phyloP scores from a whole-genome alignment of 345 rosid genomes.

The Eucalyptus rudis region DNA sequence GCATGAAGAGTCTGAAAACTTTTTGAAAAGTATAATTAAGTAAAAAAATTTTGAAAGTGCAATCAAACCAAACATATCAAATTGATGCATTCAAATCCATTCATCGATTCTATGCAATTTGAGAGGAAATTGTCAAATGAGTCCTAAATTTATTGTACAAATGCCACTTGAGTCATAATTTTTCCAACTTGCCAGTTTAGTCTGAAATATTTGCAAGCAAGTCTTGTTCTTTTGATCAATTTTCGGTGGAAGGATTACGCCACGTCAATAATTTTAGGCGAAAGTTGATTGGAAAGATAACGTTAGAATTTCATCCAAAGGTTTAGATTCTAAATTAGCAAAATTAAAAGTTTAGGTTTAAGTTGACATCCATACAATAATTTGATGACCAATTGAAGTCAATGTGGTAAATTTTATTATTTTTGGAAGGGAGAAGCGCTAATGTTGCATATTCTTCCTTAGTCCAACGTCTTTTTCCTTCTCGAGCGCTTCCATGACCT shows the following conservation, averaged over 20 bases:
- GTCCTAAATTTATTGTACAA: neutral
- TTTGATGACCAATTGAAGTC: neutral
- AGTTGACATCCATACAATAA: neutral
- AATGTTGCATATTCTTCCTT: neutral
- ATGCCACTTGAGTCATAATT: neutral
- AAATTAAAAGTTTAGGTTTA: neutral
- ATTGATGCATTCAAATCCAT: neutral
- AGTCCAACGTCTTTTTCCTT: neutral
- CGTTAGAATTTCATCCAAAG: neutral
- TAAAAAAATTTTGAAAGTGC: neutral
- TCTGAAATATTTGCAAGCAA: fast-evolving
- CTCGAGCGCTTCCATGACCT: too few relatives aligned
- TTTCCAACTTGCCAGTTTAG: neutral
- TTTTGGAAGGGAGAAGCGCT: neutral
- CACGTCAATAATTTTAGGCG: neutral
- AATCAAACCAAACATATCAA: neutral
- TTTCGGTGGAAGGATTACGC: neutral
- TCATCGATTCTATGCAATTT: too few relatives aligned
- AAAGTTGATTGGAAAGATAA: neutral
- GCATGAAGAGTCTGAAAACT: neutral
- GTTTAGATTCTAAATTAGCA: neutral
- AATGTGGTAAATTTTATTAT: too few relatives aligned
- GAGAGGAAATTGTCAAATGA: neutral
- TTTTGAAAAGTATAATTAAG: too few relatives aligned
- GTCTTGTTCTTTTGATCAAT: neutral